Evolutionary conservation across 2,329 filamentous ascomycete species (phyloP).

Genomic region (Penicillium sclerotiorum): DNA sequence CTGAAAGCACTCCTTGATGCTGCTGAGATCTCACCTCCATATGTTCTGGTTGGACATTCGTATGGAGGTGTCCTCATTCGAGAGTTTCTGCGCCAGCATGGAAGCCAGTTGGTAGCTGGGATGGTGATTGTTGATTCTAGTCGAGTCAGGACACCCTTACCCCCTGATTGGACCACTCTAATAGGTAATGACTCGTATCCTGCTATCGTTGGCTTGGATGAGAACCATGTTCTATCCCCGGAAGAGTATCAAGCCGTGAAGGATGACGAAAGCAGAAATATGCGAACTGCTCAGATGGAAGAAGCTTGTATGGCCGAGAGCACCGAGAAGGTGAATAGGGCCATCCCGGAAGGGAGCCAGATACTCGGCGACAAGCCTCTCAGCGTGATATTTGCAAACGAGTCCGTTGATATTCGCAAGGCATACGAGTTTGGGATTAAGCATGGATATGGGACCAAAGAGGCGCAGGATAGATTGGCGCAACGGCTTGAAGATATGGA

Average conservation of each 20-base stretch:
- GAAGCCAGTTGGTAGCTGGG: background rate
- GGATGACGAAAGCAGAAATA: background rate
- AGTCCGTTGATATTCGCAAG: background rate
- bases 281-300: background rate
- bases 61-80: constrained; percentile 1
- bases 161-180: background rate
- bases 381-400: constrained; percentile 1
- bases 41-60: background rate
- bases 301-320: background rate
- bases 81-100: background rate
- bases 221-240: background rate
- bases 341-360: background rate
- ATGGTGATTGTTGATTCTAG: constrained; percentile 1
- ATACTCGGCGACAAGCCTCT: background rate
- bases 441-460: background rate
- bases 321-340: background rate
- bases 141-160: background rate
- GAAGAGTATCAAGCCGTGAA: background rate
- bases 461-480: background rate
- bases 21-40: background rate
- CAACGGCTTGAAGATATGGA: background rate
- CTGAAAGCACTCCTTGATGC: background rate
- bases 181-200: background rate
- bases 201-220: background rate
- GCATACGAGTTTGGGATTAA: background rate